Base-by-base conservation (phyloP, 441 rosid genomes). In the Isatis lusitanica region DNA sequence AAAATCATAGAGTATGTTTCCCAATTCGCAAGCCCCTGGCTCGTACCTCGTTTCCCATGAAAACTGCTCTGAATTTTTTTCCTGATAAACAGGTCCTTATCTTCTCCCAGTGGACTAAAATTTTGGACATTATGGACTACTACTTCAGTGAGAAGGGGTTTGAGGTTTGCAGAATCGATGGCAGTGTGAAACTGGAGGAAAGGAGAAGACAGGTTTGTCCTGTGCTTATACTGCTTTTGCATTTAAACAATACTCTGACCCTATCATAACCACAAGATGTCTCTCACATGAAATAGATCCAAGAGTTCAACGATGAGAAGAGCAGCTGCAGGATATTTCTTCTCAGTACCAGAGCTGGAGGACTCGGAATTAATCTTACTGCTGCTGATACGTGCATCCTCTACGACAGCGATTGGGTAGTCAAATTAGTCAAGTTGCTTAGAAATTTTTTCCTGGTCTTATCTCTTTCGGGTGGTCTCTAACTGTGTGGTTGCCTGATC, bases 261-360 rank as follows among this genome's bases (percentile, higher is more conserved):
- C 43, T 21, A 59, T 31, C n/a, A 24, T 59, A 52, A 66, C 21
- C 13, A 56, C 31, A 42, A 47, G 30, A 62, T 16, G 46, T 48
- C 11, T 76, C 52, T 67, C 33, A 38, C 46, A 12, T 66, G 65
- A 64, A 74, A 78, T 85, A 93, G 99, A 95, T 95, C 52, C 38
- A 83, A 55, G 97, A 88, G 50, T 95, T 95, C 79, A 95, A 90
- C 67, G 90, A 91, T 64, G 88, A 70, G 75, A 78, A 89, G 74
- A 90, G 97, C 86, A 80, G 64, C 35, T 86, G 9, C 43, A 84
- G 92, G 57, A 82, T 93, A 63, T 95, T 95, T 83, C 85, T 95
- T 67, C 95, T 95, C 55, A 95, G 98, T 83, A 93, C 98, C 31
- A 91, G 99, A 83, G 99, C 99, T 62, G 99, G 99, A 68, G 99